Conservation (phyloP, 2,329 filamentous ascomycete species). For the Diplodia sapinea region DNA sequence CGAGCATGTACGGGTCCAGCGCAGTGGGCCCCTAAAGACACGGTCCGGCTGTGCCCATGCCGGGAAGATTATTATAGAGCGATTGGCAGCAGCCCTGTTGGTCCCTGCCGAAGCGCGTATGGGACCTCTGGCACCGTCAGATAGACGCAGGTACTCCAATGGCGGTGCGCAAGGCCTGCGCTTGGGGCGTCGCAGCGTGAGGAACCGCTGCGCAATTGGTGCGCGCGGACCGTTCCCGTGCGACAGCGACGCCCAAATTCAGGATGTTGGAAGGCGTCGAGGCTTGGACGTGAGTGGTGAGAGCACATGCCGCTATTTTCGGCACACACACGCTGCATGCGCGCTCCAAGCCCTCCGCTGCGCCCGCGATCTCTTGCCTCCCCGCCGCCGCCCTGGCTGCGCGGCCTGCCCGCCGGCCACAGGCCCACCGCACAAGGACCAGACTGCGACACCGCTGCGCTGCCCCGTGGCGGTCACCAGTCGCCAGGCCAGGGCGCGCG, state of each 20-base stretch:
- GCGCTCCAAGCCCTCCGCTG: slow-evolving; percentile 24
- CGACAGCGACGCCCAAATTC: slow-evolving; percentile 24
- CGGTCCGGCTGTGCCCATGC: slow-evolving; percentile 30
- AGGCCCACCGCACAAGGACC: background rate
- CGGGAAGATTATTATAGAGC: slow-evolving; percentile 30
- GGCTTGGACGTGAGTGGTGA: slow-evolving; percentile 30
- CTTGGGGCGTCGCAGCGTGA: slow-evolving; percentile 12
- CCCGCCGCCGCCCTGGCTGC: background rate
- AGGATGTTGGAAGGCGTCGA: slow-evolving; percentile 27
- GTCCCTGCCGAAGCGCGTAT: slow-evolving; percentile 21
- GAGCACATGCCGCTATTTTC: slow-evolving; percentile 25
- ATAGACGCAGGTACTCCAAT: slow-evolving; percentile 31
- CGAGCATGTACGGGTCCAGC: slow-evolving; percentile 24
- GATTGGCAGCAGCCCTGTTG: slow-evolving; percentile 21
- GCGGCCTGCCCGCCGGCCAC: slow-evolving; percentile 2
- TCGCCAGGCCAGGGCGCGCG: background rate
- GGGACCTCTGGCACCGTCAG: slow-evolving; percentile 14
- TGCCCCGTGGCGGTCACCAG: background rate
- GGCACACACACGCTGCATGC: slow-evolving; percentile 20
- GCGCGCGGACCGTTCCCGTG: slow-evolving; percentile 32
- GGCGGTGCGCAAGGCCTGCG: slow-evolving; percentile 15
- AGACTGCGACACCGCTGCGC: slow-evolving; percentile 13
- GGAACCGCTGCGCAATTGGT: slow-evolving; percentile 3
- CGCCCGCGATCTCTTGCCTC: slow-evolving; percentile 4
- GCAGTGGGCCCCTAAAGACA: slow-evolving; percentile 29